These are phyloP conservation scores for Pholiota adiposa DNA, from an alignment of 1,284 basidiomycete species.

Conservation along the genomic window DNA sequence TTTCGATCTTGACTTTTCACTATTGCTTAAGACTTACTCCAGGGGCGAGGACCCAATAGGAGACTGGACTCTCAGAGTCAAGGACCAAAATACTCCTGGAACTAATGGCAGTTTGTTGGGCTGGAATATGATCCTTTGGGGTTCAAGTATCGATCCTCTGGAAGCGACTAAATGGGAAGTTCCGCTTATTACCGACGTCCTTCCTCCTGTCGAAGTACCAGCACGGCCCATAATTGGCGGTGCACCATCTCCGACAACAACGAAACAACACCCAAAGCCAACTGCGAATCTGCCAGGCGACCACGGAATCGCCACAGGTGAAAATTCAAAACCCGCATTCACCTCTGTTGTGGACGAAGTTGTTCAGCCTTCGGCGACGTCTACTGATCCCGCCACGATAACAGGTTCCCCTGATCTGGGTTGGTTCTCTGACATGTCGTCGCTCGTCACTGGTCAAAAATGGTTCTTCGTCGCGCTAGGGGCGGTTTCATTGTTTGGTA, in stretches of 20 bases:
- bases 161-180: constrained; percentile 71
- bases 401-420: constrained; percentile 78
- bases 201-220: constrained; percentile 53
- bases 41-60: constrained; percentile 97
- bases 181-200: constrained; percentile 54
- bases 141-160: constrained; percentile 79
- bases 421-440: constrained; percentile 85
- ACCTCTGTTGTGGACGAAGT: constrained; percentile 34
- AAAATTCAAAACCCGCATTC: constrained; percentile 71
- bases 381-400: constrained; percentile 40
- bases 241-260: constrained; percentile 41
- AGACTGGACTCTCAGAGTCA: constrained; percentile 88
- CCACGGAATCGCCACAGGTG: constrained; percentile 74
- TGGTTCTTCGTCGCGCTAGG: constrained; percentile 86
- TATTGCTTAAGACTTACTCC: constrained; percentile 22
- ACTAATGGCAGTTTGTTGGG: constrained; percentile 84
- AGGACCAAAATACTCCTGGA: constrained; percentile 67
- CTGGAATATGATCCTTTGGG: constrained; percentile 96
- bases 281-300: constrained; percentile 88
- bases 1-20: background rate
- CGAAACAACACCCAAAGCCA: constrained; percentile 79
- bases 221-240: constrained; percentile 32
- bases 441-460: constrained; percentile 73
- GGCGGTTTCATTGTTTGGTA: constrained; percentile 72
- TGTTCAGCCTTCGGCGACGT: constrained; percentile 32